Base-by-base conservation (phyloP, 495 filamentous ascomycete species). In the Tuber brumale region DNA sequence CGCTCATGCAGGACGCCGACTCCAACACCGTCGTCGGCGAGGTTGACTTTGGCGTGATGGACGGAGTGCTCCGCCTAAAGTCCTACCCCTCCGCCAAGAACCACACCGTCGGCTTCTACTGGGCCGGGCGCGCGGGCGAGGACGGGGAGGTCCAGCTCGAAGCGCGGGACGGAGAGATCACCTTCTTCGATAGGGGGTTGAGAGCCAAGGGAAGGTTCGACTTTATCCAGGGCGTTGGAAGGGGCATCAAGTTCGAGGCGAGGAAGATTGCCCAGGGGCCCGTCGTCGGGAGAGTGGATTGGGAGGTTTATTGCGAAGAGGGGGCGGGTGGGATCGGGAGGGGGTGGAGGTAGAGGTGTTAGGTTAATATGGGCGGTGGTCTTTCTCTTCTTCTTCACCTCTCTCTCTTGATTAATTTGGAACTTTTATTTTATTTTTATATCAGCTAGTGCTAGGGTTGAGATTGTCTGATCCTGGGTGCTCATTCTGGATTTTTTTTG, bases 41-140 rank as follows among this genome's bases (percentile, higher is more conserved):
- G 31, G 41, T 80, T 21, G 71, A 73, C 7, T 76, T 80, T 42
- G 78, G 78, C 21, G 70, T 42, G 19, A 80, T 80, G 76, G 73
- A 80, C 35, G 78, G 78, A 0, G 70, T 76, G 14, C 66, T 80
- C 18, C 75, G 70, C 8, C 51, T 80, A 12, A 73, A 71, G 21
- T 61, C 77, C 5, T 79, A 79, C 71, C 78, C 78, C 35, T 80
- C 78, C 12, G 75, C 76, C n/a, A 79, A 79, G 61, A 79, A 71
- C 51, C 78, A 77, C 12, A 39, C 42, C 14, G 78, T 80, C 27
- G 46, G 37, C 19, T 80, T 80, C 48, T 46, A 72, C 45, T 80
- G 78, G 79, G 71, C 74, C 31, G 79, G 79, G 6, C 43, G 42
- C 2, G 71, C 73, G 1, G 70, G 48, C 35, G 73, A 75, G 42